Evolutionary conservation across 257 asterid species (phyloP), one percentile per base, ranked within the genome.

Genomic region (Solanum clarkiae): DNA sequence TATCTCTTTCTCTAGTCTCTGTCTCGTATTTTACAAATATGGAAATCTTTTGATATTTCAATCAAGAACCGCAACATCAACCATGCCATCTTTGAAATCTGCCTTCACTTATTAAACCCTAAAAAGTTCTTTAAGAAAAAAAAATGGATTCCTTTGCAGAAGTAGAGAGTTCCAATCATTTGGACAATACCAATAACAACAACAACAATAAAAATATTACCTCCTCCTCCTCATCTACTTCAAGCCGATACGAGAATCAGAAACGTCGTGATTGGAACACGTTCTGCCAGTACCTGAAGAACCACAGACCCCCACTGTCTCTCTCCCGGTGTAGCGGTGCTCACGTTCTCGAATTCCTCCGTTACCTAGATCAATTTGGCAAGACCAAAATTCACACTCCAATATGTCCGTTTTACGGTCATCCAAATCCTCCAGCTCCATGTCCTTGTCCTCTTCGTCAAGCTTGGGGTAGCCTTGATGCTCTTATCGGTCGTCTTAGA

Each of bases 391-490:
- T 95, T 63, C 99, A 93, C 89, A 87, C 93, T 36, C 94, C 93
- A 0, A 88, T 93, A 84, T 95, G 99, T 90, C 99, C 98, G 1
- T 94, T 93, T 86, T 95, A 92, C 89, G 99, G 99, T 0, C 97
- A 93, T 87, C 99, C 99, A 1, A 93, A 90, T 87, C 98, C 99
- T 0, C 98, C 99, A 0, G 97, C 96, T 1, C 99, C 99, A 8
- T 95, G 99, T 89, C 99, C 99, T 65, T 95, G 99, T 91, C 98
- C 98, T 5, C 95, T 95, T 57, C 93, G 95, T 12, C 98, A 95
- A 89, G 98, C 98, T 2, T 95, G 98, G 98, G 98, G 98, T 56
- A 95, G 98, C 91, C 97, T 94, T 51, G 99, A 95, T 84, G 98
- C 98, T 1, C 94, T 95, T 80, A 90, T 95, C 51, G 99, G 98